Base-by-base conservation (phyloP, 2,329 filamentous ascomycete genomes). In the Fusarium caatingaense region DNA sequence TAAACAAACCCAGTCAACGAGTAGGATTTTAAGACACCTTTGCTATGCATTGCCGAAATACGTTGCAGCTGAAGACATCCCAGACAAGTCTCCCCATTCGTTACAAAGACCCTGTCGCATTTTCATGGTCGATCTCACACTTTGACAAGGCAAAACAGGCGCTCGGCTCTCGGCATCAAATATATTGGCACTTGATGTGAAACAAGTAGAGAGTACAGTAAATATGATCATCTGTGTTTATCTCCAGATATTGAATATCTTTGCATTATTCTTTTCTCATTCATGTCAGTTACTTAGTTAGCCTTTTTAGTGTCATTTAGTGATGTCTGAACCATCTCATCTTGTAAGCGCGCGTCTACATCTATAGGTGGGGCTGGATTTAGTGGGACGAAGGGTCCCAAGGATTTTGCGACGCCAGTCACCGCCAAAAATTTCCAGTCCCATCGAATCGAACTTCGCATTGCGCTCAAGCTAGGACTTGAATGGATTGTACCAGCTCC, bases 341-440 rank as follows among this genome's bases (percentile, higher is more conserved):
- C 64, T 57, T 74, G 55, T 66, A 77, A 77, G 75, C 75, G 75
- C 75, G 75, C 75, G 75, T 76, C 64, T 76, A 77, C 45, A 20
- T 28, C 13, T 55, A 10, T 44, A 54, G 62, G 58, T 64, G 64
- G 63, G 46, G 42, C 25, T 34, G 18, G 34, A 37, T 12, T n/a
- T n/a, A 58, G 61, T 58, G 55, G 62, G 25, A 30, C 57, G 15
- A 48, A 68, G 60, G 62, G 63, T 65, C 56, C 65, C 57, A 41
- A 37, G 37, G 32, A 57, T 69, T 73, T 74, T 75, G 45, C 60
- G 68, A 75, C 72, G 51, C 55, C 40, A 42, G 72, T 71, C 72
- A 74, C 73, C 73, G 71, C 72, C 74, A 76, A 76, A 76, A 76
- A 60, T 60, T 69, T 72, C 56, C 60, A 61, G 50, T 27, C 47